Base-by-base conservation (phyloP, 345 rosid genomes). In the Adansonia digitata region DNA sequence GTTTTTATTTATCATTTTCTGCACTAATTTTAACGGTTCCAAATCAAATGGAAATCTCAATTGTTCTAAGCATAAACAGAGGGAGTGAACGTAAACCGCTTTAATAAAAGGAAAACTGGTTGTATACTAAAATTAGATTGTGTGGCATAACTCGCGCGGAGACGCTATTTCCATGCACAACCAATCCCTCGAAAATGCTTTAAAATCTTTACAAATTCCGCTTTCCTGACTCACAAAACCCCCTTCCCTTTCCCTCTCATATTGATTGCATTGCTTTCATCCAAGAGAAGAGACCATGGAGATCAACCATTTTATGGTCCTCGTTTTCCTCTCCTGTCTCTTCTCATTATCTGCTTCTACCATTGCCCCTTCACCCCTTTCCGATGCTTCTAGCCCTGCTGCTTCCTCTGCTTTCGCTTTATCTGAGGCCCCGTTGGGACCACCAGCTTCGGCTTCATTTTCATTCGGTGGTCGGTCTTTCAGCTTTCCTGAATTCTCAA, bases 241-340 rank as follows among this genome's bases (percentile, higher is more conserved):
- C 6, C 12, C 0, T 22, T 1, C 0, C 48, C 2, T 6, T 4
- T n/a, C 42, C 17, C 31, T 66, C 27, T 29, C 57, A 20, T n/a
- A n/a, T n/a, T n/a, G n/a, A n/a, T 14, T 69, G 26, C 2, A 5
- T 57, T 9, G 12, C 17, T 15, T 53, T 8, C 46, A 1, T 5
- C 18, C n/a, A 20, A 69, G 22, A 73, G 71, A 72, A 48, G 51
- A 26, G 20, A 48, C 40, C 24, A 81, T 79, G 84, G 76, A 52
- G 63, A n/a, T 73, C 24, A 69, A 43, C 53, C 37, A 42, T 5
- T 42, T 48, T 43, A 71, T 75, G 40, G 26, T 81, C 39, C 66
- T 77, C 24, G 13, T 72, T n/a, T 22, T 73, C 62, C 22, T 74
- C 43, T 62, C 66, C 63, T 57, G 71, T 60, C 69, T 78, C 59